A percentile compares a stretch with the other conserved stretches of the same genome.
phyloP scores from a whole-genome alignment of 768 basidiomycete species.

The Kwoniella pini region DNA sequence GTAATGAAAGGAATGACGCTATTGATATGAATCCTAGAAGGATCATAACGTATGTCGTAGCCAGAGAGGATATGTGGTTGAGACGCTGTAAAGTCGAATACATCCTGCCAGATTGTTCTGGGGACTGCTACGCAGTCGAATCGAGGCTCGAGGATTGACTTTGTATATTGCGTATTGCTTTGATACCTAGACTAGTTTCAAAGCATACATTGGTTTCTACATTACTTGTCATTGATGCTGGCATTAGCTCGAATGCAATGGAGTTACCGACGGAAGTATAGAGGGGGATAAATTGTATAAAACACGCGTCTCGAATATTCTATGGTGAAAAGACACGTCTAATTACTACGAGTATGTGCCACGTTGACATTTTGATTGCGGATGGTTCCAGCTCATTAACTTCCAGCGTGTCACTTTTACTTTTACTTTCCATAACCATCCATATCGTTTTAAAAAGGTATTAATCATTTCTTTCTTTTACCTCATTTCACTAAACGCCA shows the following conservation, averaged over 20 bases:
- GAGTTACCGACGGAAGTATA: conserved; percentile 3
- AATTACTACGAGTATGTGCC: conserved; percentile 4
- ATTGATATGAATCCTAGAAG: conserved; percentile 44
- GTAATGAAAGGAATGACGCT: conserved; percentile 38
- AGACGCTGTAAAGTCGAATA: conserved; percentile 44
- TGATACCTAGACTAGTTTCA: too few relatives aligned
- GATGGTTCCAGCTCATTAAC: conserved; percentile 13
- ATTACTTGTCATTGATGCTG: not conserved
- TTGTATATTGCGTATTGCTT: not conserved
- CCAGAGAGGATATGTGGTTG: conserved; percentile 42
- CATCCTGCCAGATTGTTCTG: conserved; percentile 29
- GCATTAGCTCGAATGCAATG: not conserved
- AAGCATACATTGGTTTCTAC: not conserved
- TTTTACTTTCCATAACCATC: conserved; percentile 6
- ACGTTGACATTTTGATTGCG: conserved; percentile 17
- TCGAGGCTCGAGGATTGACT: not conserved
- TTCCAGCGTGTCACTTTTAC: conserved; percentile 14
- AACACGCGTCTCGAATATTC: conserved; percentile 28
- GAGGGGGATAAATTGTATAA: conserved; percentile 10
- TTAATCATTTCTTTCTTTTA: not conserved
- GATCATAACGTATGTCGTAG: conserved; percentile 47
- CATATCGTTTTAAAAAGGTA: not conserved
- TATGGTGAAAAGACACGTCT: conserved; percentile 2
- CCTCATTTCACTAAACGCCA: conserved; percentile 14
- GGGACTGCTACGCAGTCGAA: not conserved